Conservation (phyloP, 495 filamentous ascomycete genomes). For the Penicillium antarcticum region DNA sequence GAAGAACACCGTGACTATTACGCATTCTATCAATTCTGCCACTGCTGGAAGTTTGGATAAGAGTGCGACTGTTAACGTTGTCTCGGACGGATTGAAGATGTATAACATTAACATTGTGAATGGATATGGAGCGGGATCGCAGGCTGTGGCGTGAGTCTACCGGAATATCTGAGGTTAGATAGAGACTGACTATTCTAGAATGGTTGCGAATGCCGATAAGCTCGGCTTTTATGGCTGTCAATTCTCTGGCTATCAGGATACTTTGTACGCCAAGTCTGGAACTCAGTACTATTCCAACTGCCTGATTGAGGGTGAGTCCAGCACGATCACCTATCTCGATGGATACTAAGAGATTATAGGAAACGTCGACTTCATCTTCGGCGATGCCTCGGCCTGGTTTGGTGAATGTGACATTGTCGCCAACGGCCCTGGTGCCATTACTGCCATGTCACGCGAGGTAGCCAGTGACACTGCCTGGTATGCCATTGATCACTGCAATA, state of each 20-base stretch:
- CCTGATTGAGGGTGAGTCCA: conserved; percentile 50
- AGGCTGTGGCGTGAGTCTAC: conserved; percentile 35
- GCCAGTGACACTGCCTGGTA: conserved; percentile 55
- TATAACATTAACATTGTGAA: conserved; percentile 66
- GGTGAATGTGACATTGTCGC: conserved; percentile 58
- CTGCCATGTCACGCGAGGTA: conserved; percentile 56
- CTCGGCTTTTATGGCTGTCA: conserved; percentile 59
- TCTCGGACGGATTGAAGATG: conserved; percentile 46
- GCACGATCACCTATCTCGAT: neutral
- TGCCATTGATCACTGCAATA: conserved; percentile 57
- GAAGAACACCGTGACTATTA: conserved; percentile 60
- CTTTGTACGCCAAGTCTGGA: conserved; percentile 55
- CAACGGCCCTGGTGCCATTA: conserved; percentile 45
- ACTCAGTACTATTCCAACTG: conserved; percentile 55
- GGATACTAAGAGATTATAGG: conserved; percentile 9
- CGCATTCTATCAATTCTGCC: conserved; percentile 45
- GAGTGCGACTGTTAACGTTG: conserved; percentile 56
- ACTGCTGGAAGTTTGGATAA: conserved; percentile 40
- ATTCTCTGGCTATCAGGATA: conserved; percentile 63
- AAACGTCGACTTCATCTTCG: conserved; percentile 63
- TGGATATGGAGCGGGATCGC: conserved; percentile 31
- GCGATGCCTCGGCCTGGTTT: conserved; percentile 63
- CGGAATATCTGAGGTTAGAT: neutral
- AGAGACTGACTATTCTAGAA: conserved; percentile 4
- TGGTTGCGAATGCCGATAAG: conserved; percentile 47